Base-by-base conservation (phyloP, 345 rosid genomes). In the Eucalyptus camaldulensis region DNA sequence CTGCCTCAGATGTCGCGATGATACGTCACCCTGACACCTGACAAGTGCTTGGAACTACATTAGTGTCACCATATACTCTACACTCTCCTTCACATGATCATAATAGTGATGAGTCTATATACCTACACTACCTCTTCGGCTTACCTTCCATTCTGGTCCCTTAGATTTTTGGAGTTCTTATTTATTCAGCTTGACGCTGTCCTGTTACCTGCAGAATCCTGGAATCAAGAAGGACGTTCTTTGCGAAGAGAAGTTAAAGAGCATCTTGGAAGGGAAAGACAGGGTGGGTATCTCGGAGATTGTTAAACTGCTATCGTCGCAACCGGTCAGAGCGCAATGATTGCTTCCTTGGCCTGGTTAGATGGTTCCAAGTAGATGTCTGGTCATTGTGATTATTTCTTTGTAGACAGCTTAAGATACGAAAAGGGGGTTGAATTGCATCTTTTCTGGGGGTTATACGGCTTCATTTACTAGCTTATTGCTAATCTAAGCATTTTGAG, bases 211-310 rank as follows among this genome's bases (percentile, higher is more conserved):
- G 90, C 93, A 93, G 93, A 93, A 90, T 87, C 95, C 93, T 47
- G 93, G 91, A 22, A 92, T 89, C 81, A 94, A 91, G 90, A 93
- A 92, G 90, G 90, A 90, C 13, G 44, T 76, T 81, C 88, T 88
- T 51, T 85, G 88, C 37, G 92, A 92, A 87, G 94, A 92, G 89
- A 93, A 93, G 88, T 27, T 94, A 90, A 92, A 88, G 89, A 72
- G 88, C 14, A 24, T 94, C 33, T 85, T 93, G 90, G 90, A 90
- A 16, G 95, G 94, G 76, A 92, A 91, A 88, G 94, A 93, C 86
- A 88, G 60, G 43, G 88, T 92, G 56, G 93, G 94, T 69, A 89
- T 91, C 22, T 90, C 90, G 5, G 95, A 94, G 89, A 89, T 93
- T 40, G 91, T 93, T 33, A 91, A 91, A 87, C 86, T 94, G 89